phyloP scores from a whole-genome alignment of 2,329 filamentous ascomycete genomes.

The Trichoderma arundinaceum region DNA sequence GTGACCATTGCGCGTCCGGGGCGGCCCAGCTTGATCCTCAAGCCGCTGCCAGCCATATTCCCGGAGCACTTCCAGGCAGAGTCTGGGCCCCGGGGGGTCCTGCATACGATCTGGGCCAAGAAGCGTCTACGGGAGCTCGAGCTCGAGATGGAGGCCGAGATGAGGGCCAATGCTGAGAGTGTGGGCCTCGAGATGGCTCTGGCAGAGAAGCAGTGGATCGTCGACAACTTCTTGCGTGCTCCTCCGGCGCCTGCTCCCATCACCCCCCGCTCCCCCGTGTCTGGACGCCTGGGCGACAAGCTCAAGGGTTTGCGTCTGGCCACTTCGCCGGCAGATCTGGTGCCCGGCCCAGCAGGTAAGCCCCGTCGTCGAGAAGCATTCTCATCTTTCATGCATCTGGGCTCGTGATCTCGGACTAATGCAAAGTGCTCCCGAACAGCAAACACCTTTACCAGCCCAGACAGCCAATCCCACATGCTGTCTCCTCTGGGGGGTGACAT shows the following conservation, averaged over 20 bases:
- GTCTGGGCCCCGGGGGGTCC: slow-evolving; percentile 76
- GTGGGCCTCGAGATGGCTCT: slow-evolving; percentile 83
- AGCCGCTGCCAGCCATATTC: slow-evolving; percentile 86
- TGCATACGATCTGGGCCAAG: slow-evolving; percentile 92
- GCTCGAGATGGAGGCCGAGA: slow-evolving; percentile 76
- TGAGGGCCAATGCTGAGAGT: slow-evolving; percentile 76
- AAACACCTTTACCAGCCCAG: slow-evolving; percentile 45
- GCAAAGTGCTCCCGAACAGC: slow-evolving; percentile 35
- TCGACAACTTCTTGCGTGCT: slow-evolving; percentile 68
- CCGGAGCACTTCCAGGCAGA: slow-evolving; percentile 74
- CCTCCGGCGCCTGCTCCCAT: slow-evolving; percentile 39
- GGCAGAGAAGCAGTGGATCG: slow-evolving; percentile 84
- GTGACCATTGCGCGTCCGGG: slow-evolving; percentile 65
- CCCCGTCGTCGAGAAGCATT: background rate
- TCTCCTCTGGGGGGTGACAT: slow-evolving; percentile 43
- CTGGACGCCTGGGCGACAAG: slow-evolving; percentile 78
- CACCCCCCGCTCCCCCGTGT: slow-evolving; percentile 68
- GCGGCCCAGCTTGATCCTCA: slow-evolving; percentile 61
- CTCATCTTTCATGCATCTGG: background rate
- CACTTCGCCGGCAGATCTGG: slow-evolving; percentile 71
- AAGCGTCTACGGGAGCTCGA: slow-evolving; percentile 76
- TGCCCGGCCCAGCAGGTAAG: slow-evolving; percentile 58
- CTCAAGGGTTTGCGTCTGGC: slow-evolving; percentile 78
- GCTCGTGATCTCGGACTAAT: slow-evolving; percentile 19
- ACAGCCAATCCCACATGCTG: slow-evolving; percentile 44